phyloP scores from a whole-genome alignment of 371 early-diverging fungal genomes.

The Mucor sp. region DNA sequence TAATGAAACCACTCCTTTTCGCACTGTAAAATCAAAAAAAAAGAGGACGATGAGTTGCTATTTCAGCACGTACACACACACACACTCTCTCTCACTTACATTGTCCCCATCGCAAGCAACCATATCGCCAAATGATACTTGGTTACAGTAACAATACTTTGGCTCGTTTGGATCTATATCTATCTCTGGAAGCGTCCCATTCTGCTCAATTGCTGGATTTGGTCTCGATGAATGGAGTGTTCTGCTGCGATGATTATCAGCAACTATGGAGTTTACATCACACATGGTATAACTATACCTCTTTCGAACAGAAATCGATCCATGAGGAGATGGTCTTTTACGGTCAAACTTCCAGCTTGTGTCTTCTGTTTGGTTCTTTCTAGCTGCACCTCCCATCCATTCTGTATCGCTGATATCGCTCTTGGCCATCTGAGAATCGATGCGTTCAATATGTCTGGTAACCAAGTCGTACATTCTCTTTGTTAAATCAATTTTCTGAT shows the following conservation, averaged over 20 bases:
- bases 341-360: constrained; percentile 14
- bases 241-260: constrained; percentile 12
- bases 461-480: constrained; percentile 54
- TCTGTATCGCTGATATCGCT: constrained; percentile 35
- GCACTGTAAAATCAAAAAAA: constrained; percentile 62
- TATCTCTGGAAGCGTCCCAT: constrained; percentile 51
- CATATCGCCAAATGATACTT: constrained; percentile 98
- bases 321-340: constrained; percentile 16
- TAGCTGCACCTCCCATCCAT: constrained; percentile 28
- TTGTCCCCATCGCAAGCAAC: constrained; percentile 94
- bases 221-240: constrained; percentile 42
- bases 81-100: constrained; percentile 57
- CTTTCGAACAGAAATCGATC: constrained; percentile 9
- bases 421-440: constrained; percentile 52
- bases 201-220: constrained; percentile 28
- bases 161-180: constrained; percentile 96
- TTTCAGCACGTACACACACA: background rate
- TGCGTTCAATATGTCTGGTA: constrained; percentile 51
- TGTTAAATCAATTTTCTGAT: constrained; percentile 53
- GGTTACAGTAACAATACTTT: constrained; percentile 92
- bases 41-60: background rate
- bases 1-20: constrained; percentile 97
- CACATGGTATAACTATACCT: constrained; percentile 6
- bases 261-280: background rate
- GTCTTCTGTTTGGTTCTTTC: constrained; percentile 4